Percentiles rank a stretch among this genome's conserved stretches.
Conservation (phyloP, 371 early-diverging fungal genomes). For the Mortierella sp. region DNA sequence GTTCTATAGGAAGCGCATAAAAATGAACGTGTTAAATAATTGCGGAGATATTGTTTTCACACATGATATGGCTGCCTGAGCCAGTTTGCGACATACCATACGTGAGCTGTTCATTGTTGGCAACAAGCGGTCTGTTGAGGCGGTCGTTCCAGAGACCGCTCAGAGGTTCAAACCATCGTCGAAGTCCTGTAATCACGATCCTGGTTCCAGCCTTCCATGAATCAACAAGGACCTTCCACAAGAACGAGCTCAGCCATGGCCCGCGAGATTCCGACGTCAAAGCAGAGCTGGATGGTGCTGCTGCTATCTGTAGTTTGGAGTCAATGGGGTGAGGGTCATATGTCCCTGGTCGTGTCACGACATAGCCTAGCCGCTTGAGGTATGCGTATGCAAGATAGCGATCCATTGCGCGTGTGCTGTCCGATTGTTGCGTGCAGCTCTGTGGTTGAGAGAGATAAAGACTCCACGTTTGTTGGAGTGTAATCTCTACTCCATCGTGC, state of each 20-base stretch:
- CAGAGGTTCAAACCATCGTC: conserved; percentile 8
- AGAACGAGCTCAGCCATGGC: neutral
- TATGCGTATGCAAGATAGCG: conserved; percentile 60
- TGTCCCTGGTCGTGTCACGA: conserved; percentile 57
- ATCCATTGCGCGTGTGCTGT: conserved; percentile 28
- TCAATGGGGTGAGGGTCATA: conserved; percentile 9
- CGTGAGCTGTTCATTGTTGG: conserved; percentile 21
- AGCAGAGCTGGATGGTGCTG: neutral
- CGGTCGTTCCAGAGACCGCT: conserved; percentile 1
- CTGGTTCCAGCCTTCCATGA: conserved; percentile 6
- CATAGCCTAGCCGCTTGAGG: conserved; percentile 67
- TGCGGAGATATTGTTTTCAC: neutral
- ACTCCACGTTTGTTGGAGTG: conserved; percentile 49
- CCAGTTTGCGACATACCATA: conserved; percentile 16
- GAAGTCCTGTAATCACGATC: neutral
- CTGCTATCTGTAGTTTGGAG: neutral
- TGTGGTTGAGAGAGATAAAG: conserved; percentile 22
- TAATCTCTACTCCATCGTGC: conserved; percentile 29
- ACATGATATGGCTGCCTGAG: too few species aligned
- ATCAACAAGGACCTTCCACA: conserved; percentile 8
- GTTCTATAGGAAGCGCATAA: conserved; percentile 11
- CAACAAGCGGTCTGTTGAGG: conserved; percentile 21
- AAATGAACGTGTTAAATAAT: neutral
- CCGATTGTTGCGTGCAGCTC: neutral
- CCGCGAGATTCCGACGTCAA: neutral